Percentiles rank a stretch among this genome's conserved stretches.
Evolutionary conservation across 2,329 filamentous ascomycete genomes (phyloP).

Genomic region (Fusarium mundagurra): DNA sequence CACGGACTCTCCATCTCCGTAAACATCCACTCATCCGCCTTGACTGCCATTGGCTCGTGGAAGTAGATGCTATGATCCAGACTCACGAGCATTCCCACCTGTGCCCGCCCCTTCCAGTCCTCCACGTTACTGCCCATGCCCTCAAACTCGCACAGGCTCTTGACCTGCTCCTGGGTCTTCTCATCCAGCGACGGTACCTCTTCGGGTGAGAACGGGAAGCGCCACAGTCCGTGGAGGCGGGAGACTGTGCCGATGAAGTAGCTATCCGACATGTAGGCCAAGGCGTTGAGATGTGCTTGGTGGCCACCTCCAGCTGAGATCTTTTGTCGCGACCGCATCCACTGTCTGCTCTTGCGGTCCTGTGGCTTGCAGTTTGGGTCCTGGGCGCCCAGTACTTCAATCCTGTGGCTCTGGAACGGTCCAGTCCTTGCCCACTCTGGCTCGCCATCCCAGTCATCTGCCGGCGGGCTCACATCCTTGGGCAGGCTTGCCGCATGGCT

Average conservation of each 20-base stretch:
- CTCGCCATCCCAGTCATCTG: constrained; percentile 55
- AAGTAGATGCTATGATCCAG: constrained; percentile 80
- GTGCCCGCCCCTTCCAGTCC: constrained; percentile 61
- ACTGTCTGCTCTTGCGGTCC: constrained; percentile 74
- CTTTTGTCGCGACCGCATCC: constrained; percentile 77
- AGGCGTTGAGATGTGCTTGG: constrained; percentile 83
- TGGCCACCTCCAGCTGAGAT: constrained; percentile 80
- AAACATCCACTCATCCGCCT: constrained; percentile 80
- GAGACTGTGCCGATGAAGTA: constrained; percentile 93
- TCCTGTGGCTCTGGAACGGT: constrained; percentile 59
- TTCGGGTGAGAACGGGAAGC: constrained; percentile 68
- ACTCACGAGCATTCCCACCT: constrained; percentile 86
- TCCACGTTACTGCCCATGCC: constrained; percentile 53
- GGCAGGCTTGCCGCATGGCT: constrained; percentile 74
- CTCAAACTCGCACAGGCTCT: constrained; percentile 54
- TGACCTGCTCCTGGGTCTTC: constrained; percentile 51
- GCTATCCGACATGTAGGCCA: constrained; percentile 93
- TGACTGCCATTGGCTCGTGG: constrained; percentile 67
- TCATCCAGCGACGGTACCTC: constrained; percentile 63
- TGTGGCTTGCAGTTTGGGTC: constrained; percentile 63
- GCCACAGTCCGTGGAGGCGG: constrained; percentile 82
- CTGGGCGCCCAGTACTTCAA: constrained; percentile 51
- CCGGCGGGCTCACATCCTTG: constrained; percentile 48
- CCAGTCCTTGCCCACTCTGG: constrained; percentile 60
- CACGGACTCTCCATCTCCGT: constrained; percentile 83